phyloP scores from a whole-genome alignment of 2,329 filamentous ascomycete genomes.

The Cladophialophora chaetospira region DNA sequence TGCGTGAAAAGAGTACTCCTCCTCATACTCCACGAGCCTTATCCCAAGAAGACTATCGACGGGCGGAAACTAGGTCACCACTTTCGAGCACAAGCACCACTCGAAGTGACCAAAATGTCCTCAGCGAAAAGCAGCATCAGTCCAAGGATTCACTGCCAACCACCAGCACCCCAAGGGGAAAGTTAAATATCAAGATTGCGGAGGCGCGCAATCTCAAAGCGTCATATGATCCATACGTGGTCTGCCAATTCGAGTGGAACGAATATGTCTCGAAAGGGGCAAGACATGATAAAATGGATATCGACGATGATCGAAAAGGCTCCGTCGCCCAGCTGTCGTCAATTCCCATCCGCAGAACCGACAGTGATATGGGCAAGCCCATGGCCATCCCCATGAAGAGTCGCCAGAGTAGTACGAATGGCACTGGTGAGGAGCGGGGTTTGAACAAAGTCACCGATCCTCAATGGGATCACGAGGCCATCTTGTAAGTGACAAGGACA shows the following conservation, averaged over 20 bases:
- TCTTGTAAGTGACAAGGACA: slow-evolving; percentile 70
- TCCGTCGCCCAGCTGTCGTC: slow-evolving; percentile 56
- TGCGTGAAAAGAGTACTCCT: slow-evolving; percentile 80
- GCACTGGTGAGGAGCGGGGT: slow-evolving; percentile 65
- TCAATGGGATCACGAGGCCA: slow-evolving; percentile 92
- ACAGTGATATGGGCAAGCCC: slow-evolving; percentile 77
- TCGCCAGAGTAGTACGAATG: slow-evolving; percentile 94
- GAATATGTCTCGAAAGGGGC: slow-evolving; percentile 92
- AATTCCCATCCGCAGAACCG: slow-evolving; percentile 67
- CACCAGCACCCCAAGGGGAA: slow-evolving; percentile 72
- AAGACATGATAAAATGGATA: slow-evolving; percentile 60
- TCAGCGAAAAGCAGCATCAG: slow-evolving; percentile 10
- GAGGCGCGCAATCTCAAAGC: slow-evolving; percentile 81
- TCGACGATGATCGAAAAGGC: slow-evolving; percentile 61
- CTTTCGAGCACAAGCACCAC: slow-evolving; percentile 28
- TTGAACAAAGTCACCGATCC: slow-evolving; percentile 76
- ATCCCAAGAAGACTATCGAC: slow-evolving; percentile 61
- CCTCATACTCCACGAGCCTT: slow-evolving; percentile 86
- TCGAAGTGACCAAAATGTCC: slow-evolving; percentile 33
- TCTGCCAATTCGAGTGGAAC: slow-evolving; percentile 94
- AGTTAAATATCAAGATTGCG: slow-evolving; percentile 83
- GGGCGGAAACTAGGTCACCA: slow-evolving; percentile 34
- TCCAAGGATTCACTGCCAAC: slow-evolving; percentile 59
- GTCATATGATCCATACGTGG: slow-evolving; percentile 88
- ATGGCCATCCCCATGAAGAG: slow-evolving; percentile 98